phyloP scores from a whole-genome alignment of 2,329 filamentous ascomycete species.

The Akanthomyces uredinophilus region DNA sequence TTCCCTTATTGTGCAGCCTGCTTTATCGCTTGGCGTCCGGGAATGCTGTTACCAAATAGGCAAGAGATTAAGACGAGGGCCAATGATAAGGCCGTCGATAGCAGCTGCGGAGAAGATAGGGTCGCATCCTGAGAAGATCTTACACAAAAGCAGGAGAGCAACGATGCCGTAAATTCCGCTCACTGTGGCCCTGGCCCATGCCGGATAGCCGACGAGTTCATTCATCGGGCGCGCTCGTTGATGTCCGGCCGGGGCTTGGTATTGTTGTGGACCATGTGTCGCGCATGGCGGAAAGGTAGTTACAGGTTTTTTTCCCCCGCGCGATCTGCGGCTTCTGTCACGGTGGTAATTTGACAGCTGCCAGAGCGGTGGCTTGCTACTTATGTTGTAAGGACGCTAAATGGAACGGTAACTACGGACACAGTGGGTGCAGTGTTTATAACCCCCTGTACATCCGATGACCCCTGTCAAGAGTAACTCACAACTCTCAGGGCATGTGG shows the following conservation, averaged over 20 bases:
- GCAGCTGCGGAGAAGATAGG: neutral
- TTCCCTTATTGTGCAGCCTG: neutral
- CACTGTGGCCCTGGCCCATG: neutral
- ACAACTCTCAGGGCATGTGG: too few species aligned
- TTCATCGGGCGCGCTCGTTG: neutral
- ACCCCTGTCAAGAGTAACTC: too few species aligned
- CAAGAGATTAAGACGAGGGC: constrained; percentile 2
- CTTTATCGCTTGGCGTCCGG: neutral
- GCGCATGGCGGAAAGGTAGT: neutral
- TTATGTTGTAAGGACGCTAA: neutral
- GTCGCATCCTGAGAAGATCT: neutral
- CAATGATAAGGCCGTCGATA: neutral
- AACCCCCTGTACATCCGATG: too few species aligned
- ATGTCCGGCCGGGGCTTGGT: neutral
- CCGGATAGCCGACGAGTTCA: constrained; percentile 1
- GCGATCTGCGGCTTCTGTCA: neutral
- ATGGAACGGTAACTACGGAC: neutral
- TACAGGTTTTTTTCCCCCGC: neutral
- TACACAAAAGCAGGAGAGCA: neutral
- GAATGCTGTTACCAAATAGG: neutral
- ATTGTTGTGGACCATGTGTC: neutral
- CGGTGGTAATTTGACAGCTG: neutral
- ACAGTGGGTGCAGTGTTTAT: too few species aligned
- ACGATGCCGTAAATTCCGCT: neutral
- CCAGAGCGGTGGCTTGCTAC: neutral